Evolutionary conservation across 768 basidiomycete genomes (phyloP), one percentile per base, ranked within the genome.

Genomic region (Tricholoma sp.): DNA sequence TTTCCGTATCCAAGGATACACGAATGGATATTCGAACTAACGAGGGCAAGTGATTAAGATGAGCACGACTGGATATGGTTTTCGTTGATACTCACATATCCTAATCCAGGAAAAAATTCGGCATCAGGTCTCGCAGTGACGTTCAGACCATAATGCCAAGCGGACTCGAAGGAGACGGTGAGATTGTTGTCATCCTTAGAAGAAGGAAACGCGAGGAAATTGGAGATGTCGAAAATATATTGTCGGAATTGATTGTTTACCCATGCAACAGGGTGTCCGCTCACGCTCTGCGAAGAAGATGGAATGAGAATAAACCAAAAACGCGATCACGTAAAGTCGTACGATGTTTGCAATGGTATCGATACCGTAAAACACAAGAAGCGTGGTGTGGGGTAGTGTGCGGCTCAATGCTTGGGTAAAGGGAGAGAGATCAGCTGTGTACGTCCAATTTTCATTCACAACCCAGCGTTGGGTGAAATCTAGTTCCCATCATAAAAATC

Each of bases 291-390:
- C 22, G 24, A 6, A 12, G 19, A 16, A 59, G 31, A 2, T 8
- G 34, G 32, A 9, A 19, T n/a, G 45, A 19, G 8, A 10, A 6
- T 31, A 8, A 31, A 22, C 19, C 12, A 10, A 31, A 22, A 27
- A 8, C 50, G 18, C 32, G 16, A 50, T 24, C 14, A 18, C 34
- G 57, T 29, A 35, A 3, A 27, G 18, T 65, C 78, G 18, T 54
- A 81, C 81, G 32, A 83, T 80, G 54, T 79, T 82, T 1, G 80
- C 81, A 43, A 83, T 71, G 0, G 81, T 83, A 62, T 84, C 82
- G 27, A 85, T 71, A 6, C 82, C 82, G 56, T 83, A 79, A 62
- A 83, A 82, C 5, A 84, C 73, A 10, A 83, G 69, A 8, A 84
- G 63, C 0, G 75, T 73, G 54, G 66, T 70, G 22, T 73, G 64